Evolutionary conservation across 345 rosid species (phyloP).

Genomic region (Combretum micranthum): DNA sequence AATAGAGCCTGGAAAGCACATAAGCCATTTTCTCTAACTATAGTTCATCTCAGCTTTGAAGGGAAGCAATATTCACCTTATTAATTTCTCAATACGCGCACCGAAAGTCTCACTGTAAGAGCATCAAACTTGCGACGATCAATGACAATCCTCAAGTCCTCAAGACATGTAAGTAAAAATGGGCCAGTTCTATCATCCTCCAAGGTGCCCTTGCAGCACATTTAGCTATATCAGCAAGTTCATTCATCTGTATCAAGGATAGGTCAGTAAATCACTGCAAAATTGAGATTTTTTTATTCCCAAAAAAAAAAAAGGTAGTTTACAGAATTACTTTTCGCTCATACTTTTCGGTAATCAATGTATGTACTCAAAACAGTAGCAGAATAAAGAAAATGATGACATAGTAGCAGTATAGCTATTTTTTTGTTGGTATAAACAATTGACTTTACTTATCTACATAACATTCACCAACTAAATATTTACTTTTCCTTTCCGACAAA

Average conservation of each 20-base stretch:
- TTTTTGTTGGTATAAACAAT: too few relatives aligned
- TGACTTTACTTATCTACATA: too few relatives aligned
- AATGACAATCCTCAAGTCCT: conserved; percentile 68
- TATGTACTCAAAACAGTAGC: too few relatives aligned
- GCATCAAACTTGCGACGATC: conserved; percentile 93
- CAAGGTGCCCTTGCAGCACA: conserved; percentile 76
- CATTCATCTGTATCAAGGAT: conserved; percentile 63
- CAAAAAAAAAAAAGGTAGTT: too few relatives aligned
- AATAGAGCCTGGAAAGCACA: background rate
- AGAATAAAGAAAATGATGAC: too few relatives aligned
- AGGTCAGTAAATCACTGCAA: conserved; percentile 16
- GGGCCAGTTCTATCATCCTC: conserved; percentile 69
- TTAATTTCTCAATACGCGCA: conserved; percentile 84
- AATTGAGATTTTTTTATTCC: background rate
- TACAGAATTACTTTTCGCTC: too few relatives aligned
- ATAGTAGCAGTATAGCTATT: too few relatives aligned
- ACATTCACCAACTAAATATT: too few relatives aligned
- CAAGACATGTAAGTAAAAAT: conserved; percentile 72
- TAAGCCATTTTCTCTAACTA: background rate
- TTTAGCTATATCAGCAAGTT: conserved; percentile 96
- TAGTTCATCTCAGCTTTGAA: background rate
- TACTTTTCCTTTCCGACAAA: too few relatives aligned
- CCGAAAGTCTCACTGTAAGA: conserved; percentile 95
- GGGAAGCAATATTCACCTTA: conserved; percentile 36
- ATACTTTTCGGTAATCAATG: too few relatives aligned